A percentile compares a stretch with the other conserved stretches of the same genome.
Evolutionary conservation across 78 protist species (phyloP).

Genomic region (Chrysochromulina tobinii): DNA sequence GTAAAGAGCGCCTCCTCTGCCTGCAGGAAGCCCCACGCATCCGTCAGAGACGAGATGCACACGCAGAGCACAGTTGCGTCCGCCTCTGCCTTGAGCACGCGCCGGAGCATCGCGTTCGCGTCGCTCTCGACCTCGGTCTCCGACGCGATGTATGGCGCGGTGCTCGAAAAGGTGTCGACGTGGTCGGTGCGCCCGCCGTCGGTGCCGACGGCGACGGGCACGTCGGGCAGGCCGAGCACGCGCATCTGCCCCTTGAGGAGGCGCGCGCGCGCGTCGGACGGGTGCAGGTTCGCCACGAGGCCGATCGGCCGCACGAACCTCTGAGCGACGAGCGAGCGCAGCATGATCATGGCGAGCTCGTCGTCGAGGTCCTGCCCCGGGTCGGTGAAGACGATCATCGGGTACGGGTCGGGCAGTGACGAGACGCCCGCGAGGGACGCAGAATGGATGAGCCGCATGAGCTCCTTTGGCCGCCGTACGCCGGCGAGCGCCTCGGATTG

Average conservation of each 20-base stretch:
- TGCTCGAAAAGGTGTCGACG: neutral
- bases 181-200: neutral
- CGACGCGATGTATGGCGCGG: neutral
- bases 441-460: too few relatives aligned
- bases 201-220: neutral
- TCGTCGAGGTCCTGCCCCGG: conserved; percentile 3
- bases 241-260: neutral
- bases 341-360: neutral
- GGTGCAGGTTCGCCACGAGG: neutral
- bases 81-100: neutral
- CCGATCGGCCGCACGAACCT: neutral
- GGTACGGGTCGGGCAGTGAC: too few relatives aligned
- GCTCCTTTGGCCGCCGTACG: too few relatives aligned
- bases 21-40: neutral
- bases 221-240: neutral
- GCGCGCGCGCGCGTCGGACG: neutral
- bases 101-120: neutral
- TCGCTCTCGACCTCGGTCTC: neutral
- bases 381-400: too few relatives aligned
- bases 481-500: too few relatives aligned
- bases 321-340: neutral
- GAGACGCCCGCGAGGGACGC: too few relatives aligned
- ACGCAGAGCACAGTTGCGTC: neutral
- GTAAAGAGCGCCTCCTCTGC: neutral
- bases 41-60: neutral